Evolutionary conservation across 495 filamentous ascomycete genomes (phyloP).

Genomic region (Thermothielavioides terrestris): DNA sequence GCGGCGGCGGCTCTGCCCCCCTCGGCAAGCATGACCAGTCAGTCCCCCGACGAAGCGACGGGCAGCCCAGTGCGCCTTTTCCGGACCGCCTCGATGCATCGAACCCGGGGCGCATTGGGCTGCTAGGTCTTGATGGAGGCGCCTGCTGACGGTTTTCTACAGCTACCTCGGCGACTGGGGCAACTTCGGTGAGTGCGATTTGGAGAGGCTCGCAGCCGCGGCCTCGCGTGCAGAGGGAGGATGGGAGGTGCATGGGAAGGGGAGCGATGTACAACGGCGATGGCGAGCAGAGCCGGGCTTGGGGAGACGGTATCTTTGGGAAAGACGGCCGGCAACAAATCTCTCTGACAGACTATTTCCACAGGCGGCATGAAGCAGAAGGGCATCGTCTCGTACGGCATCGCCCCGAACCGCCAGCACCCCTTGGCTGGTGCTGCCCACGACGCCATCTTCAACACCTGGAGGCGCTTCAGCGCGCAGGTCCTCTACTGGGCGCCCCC

Average conservation of each 20-base stretch:
- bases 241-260: not conserved
- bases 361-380: conserved; percentile 45
- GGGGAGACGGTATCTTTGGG: too few species aligned
- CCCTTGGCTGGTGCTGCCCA: conserved; percentile 49
- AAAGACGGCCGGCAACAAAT: too few species aligned
- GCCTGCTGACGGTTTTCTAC: conserved; percentile 27
- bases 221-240: not conserved
- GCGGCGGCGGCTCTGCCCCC: conserved; percentile 49
- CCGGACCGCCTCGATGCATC: conserved; percentile 6
- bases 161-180: conserved; percentile 87
- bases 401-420: conserved; percentile 46
- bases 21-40: conserved; percentile 63
- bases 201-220: not conserved
- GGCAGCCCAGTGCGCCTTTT: conserved; percentile 13
- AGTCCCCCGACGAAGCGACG: conserved; percentile 33
- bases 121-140: not conserved
- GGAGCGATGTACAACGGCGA: not conserved
- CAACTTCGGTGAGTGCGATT: conserved; percentile 59
- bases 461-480: conserved; percentile 53
- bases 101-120: not conserved
- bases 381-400: conserved; percentile 47
- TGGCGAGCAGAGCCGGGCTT: too few species aligned
- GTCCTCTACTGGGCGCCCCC: conserved; percentile 78
- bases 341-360: conserved; percentile 14
- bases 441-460: conserved; percentile 55